Base-by-base conservation (phyloP, 2,329 filamentous ascomycete genomes). In the Aspergillus melleus region DNA sequence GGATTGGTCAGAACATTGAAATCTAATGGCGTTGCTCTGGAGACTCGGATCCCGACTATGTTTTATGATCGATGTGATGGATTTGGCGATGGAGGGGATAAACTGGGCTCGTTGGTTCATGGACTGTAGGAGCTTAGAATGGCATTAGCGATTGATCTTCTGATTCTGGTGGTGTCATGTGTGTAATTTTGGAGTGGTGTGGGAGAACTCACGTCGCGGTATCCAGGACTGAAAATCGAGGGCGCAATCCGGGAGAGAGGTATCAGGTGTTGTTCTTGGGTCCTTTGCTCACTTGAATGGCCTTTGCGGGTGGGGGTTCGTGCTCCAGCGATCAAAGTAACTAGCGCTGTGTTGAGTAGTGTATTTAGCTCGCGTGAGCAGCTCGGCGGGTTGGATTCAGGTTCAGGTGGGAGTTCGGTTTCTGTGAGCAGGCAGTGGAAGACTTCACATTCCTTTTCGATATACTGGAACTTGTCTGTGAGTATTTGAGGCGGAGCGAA, bases 101-200 rank as follows among this genome's bases (percentile, higher is more conserved):
- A 76, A 69, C 6, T 66, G 65, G 10, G 68, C 69, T 36, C 76
- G 68, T 61, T 77, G 72, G 39, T 67, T 70, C 59, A 78, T 72
- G 36, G 68, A 71, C 76, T 79, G 44, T 6, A 14, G 16, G 19
- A 1, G 14, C 2, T 16, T 1, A n/a, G 14, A 42, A 16, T n/a
- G 16, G 2, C 36, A 42, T 46, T 19, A 36, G 14, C 49, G 5
- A 26, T 16, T 22, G 10, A 6, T 11, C 24, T 24, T 6, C 4
- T 6, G 24, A 5, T 24, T 24, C 30, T 50, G 19, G 5, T 32
- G n/a, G 8, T 12, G n/a, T 5, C n/a, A 22, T 44, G 11, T 6
- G 3, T 19, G 20, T 20, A 4, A 47, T 6, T 22, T 20, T 12
- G 10, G 24, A 19, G 47, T 3, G 22, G 16, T 9, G 29, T 19